Evolutionary conservation across 192 early-diverging fungal genomes (phyloP), one percentile per base, ranked within the genome.

Genomic region (Linnemannia zychae): DNA sequence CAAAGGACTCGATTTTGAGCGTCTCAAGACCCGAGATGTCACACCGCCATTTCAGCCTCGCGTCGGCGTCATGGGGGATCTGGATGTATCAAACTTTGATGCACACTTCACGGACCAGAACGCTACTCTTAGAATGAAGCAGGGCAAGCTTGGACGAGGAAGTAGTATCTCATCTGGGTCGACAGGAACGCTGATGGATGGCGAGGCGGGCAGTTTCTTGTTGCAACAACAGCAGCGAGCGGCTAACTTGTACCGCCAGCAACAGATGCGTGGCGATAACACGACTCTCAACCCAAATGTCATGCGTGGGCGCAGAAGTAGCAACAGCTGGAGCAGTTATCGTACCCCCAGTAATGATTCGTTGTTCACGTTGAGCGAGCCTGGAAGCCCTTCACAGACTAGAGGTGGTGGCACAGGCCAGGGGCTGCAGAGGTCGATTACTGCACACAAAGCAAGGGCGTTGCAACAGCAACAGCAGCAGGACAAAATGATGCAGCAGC

Each of bases 41-140:
- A 80, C 87, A 3, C 91, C 90, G 28, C 91, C 91, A 7, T 96
- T 91, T 63, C 86, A 89, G 66, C 88, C 88, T 36, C 86, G 85
- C 73, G 85, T 89, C 17, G 83, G 83, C 28, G 60, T 85, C 40
- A 79, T 63, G 52, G 83, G 89, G 15, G 92, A 92, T 28, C 84
- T 91, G 31, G 93, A 94, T 74, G 93, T 92, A 31, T 94, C 93
- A 68, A 94, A 94, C 82, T 94, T 94, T 88, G 93, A 94, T 67
- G 86, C 89, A 67, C 92, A 93, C 74, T 94, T 94, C 79, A 94
- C 94, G 17, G 90, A 90, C 17, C 92, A 94, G 70, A 84, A 74
- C 1, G 87, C 94, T 0, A 68, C 71, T 0, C 37, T 72, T 40
- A 60, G 75, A 3, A 72, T 67, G 69, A 73, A 52, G 15, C 24